phyloP scores from a whole-genome alignment of 768 basidiomycete species.

The Macrolepiota fuliginosa region DNA sequence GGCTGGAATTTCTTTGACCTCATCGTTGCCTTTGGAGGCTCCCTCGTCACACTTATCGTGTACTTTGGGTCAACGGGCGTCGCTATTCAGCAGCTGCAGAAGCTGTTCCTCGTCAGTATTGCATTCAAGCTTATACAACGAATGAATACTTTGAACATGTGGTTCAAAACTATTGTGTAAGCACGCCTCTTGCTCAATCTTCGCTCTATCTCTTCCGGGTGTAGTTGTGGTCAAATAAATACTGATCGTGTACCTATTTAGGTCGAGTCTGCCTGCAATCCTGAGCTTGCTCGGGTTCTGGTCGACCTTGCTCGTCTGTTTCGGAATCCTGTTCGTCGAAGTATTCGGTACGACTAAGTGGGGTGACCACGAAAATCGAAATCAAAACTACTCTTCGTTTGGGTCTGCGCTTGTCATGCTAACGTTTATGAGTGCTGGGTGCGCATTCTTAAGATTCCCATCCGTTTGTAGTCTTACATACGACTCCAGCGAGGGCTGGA shows the following conservation, averaged over 20 bases:
- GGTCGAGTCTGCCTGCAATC: conserved; percentile 85
- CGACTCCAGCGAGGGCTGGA: conserved; percentile 83
- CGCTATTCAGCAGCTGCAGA: conserved; percentile 66
- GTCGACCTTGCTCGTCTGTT: conserved; percentile 89
- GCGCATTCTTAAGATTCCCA: conserved; percentile 22
- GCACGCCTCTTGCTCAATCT: conserved; percentile 33
- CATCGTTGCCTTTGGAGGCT: conserved; percentile 76
- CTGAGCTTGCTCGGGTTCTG: conserved; percentile 83
- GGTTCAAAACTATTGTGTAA: conserved; percentile 95
- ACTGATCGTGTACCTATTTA: conserved; percentile 27
- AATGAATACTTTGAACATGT: conserved; percentile 83
- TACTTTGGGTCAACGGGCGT: conserved; percentile 52
- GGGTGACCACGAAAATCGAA: conserved; percentile 63
- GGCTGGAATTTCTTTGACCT: conserved; percentile 96
- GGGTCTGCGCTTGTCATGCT: conserved; percentile 84
- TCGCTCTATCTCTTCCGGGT: not conserved
- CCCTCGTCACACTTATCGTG: conserved; percentile 78
- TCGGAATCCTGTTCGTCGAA: conserved; percentile 83
- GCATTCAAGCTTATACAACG: conserved; percentile 93
- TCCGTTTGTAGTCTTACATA: conserved; percentile 13
- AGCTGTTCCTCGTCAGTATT: conserved; percentile 90
- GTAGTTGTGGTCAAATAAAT: not conserved
- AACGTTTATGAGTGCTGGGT: conserved; percentile 93
- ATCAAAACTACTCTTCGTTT: conserved; percentile 78
- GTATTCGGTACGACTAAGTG: conserved; percentile 91